A percentile compares a stretch with the other conserved stretches of the same genome.
phyloP scores from a whole-genome alignment of 345 rosid species.

The Eucalyptus curtisii region DNA sequence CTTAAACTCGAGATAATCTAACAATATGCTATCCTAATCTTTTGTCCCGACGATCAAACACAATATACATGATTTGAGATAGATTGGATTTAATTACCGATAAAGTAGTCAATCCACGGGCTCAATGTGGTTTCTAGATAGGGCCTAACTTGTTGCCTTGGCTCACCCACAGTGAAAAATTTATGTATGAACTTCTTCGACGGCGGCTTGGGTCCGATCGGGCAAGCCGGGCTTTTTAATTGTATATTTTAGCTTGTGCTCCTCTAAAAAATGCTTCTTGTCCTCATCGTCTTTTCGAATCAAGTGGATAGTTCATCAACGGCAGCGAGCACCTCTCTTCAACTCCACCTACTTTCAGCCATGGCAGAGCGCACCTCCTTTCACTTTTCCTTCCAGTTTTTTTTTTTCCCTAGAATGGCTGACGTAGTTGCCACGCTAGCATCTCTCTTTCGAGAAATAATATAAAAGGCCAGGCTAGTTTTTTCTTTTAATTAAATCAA shows the following conservation, averaged over 20 bases:
- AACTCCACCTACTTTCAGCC: not conserved
- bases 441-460: not conserved
- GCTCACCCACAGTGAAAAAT: not conserved
- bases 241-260: too few species aligned
- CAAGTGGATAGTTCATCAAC: too few species aligned
- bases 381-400: not conserved
- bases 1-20: not conserved
- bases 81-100: not conserved
- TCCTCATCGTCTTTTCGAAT: too few species aligned
- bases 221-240: not conserved
- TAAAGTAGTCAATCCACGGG: not conserved
- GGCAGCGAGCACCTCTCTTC: not conserved
- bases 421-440: not conserved
- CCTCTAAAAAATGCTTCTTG: too few species aligned
- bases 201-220: not conserved
- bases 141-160: not conserved
- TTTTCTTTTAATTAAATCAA: not conserved
- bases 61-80: not conserved
- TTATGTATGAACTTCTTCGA: not conserved
- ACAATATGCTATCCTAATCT: not conserved
- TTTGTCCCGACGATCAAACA: not conserved
- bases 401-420: not conserved
- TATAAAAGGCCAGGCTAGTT: not conserved
- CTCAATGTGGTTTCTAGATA: not conserved
- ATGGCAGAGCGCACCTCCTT: not conserved